Percentiles rank a stretch among this genome's conserved stretches.
Evolutionary conservation across 2,329 filamentous ascomycete species (phyloP).

Genomic region (Fusarium pseudograminearum): DNA sequence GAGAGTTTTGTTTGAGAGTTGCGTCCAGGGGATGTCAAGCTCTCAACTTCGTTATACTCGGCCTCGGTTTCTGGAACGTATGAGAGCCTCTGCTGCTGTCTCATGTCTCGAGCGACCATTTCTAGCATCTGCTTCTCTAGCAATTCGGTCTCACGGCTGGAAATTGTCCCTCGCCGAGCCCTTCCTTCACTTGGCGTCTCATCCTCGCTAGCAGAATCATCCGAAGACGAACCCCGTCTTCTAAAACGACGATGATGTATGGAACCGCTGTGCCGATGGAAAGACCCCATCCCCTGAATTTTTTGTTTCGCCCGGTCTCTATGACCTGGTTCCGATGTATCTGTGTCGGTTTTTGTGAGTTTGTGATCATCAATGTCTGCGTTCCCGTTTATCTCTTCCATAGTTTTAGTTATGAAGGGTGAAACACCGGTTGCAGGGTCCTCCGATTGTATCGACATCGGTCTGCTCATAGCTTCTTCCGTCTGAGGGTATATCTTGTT

Average conservation of each 20-base stretch:
- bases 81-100: conserved; percentile 53
- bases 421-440: conserved; percentile 42
- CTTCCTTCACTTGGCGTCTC: conserved; percentile 54
- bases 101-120: conserved; percentile 67
- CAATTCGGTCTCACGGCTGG: conserved; percentile 63
- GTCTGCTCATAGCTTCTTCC: conserved; percentile 44
- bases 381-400: conserved; percentile 40
- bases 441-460: conserved; percentile 50
- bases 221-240: conserved; percentile 64
- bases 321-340: conserved; percentile 63
- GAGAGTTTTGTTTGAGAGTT: conserved; percentile 44
- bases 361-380: conserved; percentile 42
- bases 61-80: conserved; percentile 51
- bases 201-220: conserved; percentile 69
- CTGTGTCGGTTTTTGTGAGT: conserved; percentile 52
- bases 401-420: conserved; percentile 45
- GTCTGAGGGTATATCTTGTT: conserved; percentile 73
- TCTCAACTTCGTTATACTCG: conserved; percentile 51
- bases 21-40: conserved; percentile 51
- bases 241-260: conserved; percentile 65
- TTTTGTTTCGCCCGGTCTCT: conserved; percentile 71
- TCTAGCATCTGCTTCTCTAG: conserved; percentile 73
- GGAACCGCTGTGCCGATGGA: conserved; percentile 66
- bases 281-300: conserved; percentile 65
- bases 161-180: conserved; percentile 59